Evolutionary conservation across 176 grass and related monocot genomes (phyloP).

Genomic region (Carex scoparia): DNA sequence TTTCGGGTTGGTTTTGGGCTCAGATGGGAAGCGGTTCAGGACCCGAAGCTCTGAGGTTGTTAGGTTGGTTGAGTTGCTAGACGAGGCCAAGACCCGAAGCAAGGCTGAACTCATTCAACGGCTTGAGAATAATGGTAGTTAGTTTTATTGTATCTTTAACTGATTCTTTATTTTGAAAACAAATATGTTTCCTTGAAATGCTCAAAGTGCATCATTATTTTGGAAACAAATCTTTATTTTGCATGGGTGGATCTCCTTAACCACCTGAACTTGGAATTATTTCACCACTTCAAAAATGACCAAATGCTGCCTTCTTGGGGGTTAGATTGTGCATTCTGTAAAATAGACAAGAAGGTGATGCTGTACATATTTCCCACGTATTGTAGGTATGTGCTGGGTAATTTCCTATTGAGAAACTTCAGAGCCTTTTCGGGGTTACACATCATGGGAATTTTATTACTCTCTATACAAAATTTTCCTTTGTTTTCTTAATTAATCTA

Average conservation of each 20-base stretch:
- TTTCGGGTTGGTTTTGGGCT: conserved; percentile 93
- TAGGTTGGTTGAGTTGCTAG: conserved; percentile 77
- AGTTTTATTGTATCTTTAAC: background rate
- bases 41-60: conserved; percentile 86
- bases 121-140: conserved; percentile 65
- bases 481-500: conserved; percentile 3
- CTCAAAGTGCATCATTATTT: background rate
- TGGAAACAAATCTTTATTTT: too few relatives aligned
- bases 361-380: background rate
- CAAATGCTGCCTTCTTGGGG: too few relatives aligned
- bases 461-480: background rate
- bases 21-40: conserved; percentile 82
- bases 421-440: background rate
- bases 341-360: background rate
- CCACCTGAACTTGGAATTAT: too few relatives aligned
- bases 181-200: background rate
- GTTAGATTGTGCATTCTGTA: background rate
- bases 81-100: conserved; percentile 81
- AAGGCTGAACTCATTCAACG: conserved; percentile 68
- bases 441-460: background rate
- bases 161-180: conserved; percentile 4
- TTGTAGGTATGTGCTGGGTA: background rate
- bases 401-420: background rate
- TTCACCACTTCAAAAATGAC: too few relatives aligned
- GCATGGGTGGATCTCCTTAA: too few relatives aligned